phyloP scores from a whole-genome alignment of 495 filamentous ascomycete genomes.

The Aspergillus panamensis region DNA sequence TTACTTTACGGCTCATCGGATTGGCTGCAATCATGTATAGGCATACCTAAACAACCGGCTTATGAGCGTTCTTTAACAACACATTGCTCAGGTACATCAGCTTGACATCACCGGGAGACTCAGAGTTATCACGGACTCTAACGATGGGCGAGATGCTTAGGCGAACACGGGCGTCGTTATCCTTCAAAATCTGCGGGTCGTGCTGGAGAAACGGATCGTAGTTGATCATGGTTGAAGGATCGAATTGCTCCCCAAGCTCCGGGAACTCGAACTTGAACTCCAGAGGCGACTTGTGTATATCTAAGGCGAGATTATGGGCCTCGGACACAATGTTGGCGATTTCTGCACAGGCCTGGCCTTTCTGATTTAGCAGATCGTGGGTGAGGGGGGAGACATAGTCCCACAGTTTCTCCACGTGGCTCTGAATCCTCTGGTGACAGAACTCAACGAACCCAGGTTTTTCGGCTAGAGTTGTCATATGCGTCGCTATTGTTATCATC shows the following conservation, averaged over 20 bases:
- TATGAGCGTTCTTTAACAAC: slow-evolving; percentile 15
- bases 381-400: slow-evolving; percentile 18
- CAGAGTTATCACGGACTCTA: slow-evolving; percentile 15
- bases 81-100: slow-evolving; percentile 16
- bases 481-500: slow-evolving; percentile 16
- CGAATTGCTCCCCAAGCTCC: slow-evolving; percentile 22
- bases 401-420: slow-evolving; percentile 23
- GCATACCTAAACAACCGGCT: slow-evolving; percentile 1
- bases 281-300: slow-evolving; percentile 23
- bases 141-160: slow-evolving; percentile 19
- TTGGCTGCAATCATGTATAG: background rate
- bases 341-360: slow-evolving; percentile 18
- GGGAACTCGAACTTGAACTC: slow-evolving; percentile 29
- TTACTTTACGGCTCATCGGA: background rate
- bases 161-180: slow-evolving; percentile 14
- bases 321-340: slow-evolving; percentile 22
- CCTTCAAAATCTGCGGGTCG: slow-evolving; percentile 12
- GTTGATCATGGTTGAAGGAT: slow-evolving; percentile 28
- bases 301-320: slow-evolving; percentile 24
- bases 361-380: slow-evolving; percentile 8
- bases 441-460: slow-evolving; percentile 23
- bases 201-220: slow-evolving; percentile 18
- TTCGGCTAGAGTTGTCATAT: slow-evolving; percentile 7
- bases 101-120: slow-evolving; percentile 6
- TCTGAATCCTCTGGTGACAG: slow-evolving; percentile 9